A percentile compares a stretch with the other conserved stretches of the same genome.
phyloP scores from a whole-genome alignment of 768 basidiomycete genomes.

The Chalciporus piperatus region DNA sequence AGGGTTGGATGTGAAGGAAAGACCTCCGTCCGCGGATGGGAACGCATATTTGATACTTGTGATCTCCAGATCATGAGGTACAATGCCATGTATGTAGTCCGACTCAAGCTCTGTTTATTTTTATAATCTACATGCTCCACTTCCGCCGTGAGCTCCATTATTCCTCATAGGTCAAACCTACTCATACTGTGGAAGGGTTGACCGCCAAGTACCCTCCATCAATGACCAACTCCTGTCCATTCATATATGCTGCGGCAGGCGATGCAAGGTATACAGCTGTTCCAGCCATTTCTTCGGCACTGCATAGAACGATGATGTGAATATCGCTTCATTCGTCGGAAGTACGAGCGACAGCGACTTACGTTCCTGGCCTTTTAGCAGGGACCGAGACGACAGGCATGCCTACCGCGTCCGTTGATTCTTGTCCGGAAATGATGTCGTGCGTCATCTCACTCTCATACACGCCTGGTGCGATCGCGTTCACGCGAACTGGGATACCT shows the following conservation, averaged over 20 bases:
- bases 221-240: conserved; percentile 74
- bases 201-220: conserved; percentile 76
- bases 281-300: conserved; percentile 72
- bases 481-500: conserved; percentile 65
- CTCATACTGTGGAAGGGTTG: conserved; percentile 55
- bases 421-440: conserved; percentile 44
- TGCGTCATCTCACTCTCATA: conserved; percentile 75
- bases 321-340: not conserved
- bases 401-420: conserved; percentile 51
- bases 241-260: conserved; percentile 67
- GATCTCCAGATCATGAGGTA: too few species aligned
- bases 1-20: not conserved
- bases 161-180: not conserved
- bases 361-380: conserved; percentile 63
- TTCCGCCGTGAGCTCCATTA: not conserved
- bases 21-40: too few species aligned
- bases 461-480: conserved; percentile 73
- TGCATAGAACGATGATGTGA: conserved; percentile 25
- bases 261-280: conserved; percentile 76
- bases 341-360: conserved; percentile 29
- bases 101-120: not conserved
- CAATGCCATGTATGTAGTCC: too few species aligned
- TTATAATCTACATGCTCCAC: not conserved
- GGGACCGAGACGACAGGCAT: conserved; percentile 64
- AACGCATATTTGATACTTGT: too few species aligned